These are phyloP conservation scores for Zea mays DNA, from an alignment of 176 grass and related monocot genomes.

Conservation along the genomic window Zm-B73-REFERENCE-NAM-5.0 NC_050097.1:35332001-35332500, in stretches of 20 bases:
- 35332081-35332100: slow-evolving; percentile 86
- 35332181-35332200: slow-evolving; percentile 49
- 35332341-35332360: slow-evolving; percentile 66
- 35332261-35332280: slow-evolving; percentile 71
- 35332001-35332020: slow-evolving; percentile 68
- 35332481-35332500: not conserved
- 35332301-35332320: slow-evolving; percentile 70
- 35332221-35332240: slow-evolving; percentile 75
- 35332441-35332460: slow-evolving; percentile 33
- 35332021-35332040: slow-evolving; percentile 66
- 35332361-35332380: slow-evolving; percentile 74
- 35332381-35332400: slow-evolving; percentile 44
- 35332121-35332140: slow-evolving; percentile 74
- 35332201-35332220: slow-evolving; percentile 71
- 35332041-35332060: slow-evolving; percentile 72
- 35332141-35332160: slow-evolving; percentile 51
- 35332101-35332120: slow-evolving; percentile 83
- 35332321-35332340: slow-evolving; percentile 73
- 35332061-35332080: slow-evolving; percentile 62
- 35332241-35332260: slow-evolving; percentile 69
- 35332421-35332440: slow-evolving; percentile 4
- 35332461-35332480: not conserved
- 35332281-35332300: slow-evolving; percentile 49
- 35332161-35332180: not conserved
- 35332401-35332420: not conserved